Evolutionary conservation across 306 rosid genomes (phyloP).

Genomic region (Medicago lupulina): DNA sequence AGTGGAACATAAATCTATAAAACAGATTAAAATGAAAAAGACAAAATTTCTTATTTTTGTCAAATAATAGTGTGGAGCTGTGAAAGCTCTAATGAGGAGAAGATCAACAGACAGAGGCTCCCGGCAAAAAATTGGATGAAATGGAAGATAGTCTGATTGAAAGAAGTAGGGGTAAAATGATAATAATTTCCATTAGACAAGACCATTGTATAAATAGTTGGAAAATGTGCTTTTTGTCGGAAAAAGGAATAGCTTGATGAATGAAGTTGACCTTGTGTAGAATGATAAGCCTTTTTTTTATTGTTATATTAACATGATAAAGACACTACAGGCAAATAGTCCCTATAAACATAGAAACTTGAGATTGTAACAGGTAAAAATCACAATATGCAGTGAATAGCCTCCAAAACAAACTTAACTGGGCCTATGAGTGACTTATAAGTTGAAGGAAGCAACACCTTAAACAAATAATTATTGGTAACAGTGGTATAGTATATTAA

Average conservation of each 20-base stretch:
- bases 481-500: conserved; percentile 1
- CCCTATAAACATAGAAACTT: too few species aligned
- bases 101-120: background rate
- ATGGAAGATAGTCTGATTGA: too few species aligned
- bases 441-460: conserved; percentile 12
- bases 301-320: conserved; percentile 29
- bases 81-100: background rate
- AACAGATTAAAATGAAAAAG: too few species aligned
- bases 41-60: too few species aligned
- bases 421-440: conserved; percentile 1
- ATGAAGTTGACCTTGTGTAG: background rate
- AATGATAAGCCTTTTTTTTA: conserved; percentile 8
- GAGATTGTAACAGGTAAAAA: conserved; percentile 5
- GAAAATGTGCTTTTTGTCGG: conserved; percentile 16
- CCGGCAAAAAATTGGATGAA: too few species aligned
- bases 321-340: conserved; percentile 10
- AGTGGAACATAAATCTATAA: too few species aligned
- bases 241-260: too few species aligned
- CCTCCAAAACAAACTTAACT: conserved; percentile 13
- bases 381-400: conserved; percentile 5
- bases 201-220: background rate
- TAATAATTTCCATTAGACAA: too few species aligned
- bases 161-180: too few species aligned
- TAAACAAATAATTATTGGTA: background rate
- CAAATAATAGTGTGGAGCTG: too few species aligned